These are phyloP conservation scores for Aspergillus calidoustus DNA, from an alignment of 2,329 filamentous ascomycete species.

Conservation along the genomic window DNA sequence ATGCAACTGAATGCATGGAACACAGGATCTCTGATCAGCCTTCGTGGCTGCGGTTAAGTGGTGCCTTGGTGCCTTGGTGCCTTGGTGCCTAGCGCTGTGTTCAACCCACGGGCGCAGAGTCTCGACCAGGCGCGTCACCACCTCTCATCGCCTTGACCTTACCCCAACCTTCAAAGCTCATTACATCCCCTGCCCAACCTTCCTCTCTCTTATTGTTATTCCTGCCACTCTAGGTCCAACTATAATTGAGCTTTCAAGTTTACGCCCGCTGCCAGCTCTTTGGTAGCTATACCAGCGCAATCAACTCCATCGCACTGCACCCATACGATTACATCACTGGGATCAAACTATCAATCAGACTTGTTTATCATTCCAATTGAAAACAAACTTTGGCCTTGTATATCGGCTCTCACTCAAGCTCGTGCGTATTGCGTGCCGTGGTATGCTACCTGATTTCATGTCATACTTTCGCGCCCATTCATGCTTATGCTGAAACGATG, in stretches of 20 bases:
- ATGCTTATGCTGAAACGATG: background rate
- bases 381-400: background rate
- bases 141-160: background rate
- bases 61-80: conserved; percentile 24
- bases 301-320: background rate
- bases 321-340: conserved; percentile 5
- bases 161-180: background rate
- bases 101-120: background rate
- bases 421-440: background rate
- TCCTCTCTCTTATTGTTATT: background rate
- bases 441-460: background rate
- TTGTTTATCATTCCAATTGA: background rate
- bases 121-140: background rate
- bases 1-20: conserved; percentile 27
- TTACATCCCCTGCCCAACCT: background rate
- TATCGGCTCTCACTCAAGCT: background rate
- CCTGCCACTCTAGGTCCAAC: background rate
- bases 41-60: conserved; percentile 24
- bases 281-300: too few relatives aligned
- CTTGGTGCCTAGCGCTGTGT: conserved; percentile 8
- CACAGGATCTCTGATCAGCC: conserved; percentile 20
- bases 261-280: background rate
- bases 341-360: background rate
- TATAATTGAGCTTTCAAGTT: background rate
- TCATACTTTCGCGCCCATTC: background rate